Percentiles rank a stretch among this genome's conserved stretches.
These are phyloP conservation scores for Sporothrix brasiliensis DNA, from an alignment of 2,329 filamentous ascomycete genomes.

Conservation along the genomic window DNA sequence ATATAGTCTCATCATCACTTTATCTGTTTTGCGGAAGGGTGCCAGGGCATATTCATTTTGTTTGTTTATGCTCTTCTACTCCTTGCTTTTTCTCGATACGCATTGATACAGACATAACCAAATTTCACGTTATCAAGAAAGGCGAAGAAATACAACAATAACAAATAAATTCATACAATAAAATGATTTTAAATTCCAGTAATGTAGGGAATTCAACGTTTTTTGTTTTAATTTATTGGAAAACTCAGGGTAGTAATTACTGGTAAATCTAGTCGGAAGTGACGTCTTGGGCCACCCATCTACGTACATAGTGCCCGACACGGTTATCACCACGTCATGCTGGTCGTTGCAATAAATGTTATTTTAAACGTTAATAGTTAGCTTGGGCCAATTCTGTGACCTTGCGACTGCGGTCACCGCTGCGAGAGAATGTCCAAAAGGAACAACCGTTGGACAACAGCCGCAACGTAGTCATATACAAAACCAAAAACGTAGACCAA, in stretches of 20 bases:
- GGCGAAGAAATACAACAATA: neutral
- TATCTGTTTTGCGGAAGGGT: neutral
- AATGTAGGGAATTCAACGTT: too few species aligned
- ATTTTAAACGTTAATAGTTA: neutral
- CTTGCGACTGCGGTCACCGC: neutral
- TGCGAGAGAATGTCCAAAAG: neutral
- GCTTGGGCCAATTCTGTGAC: neutral
- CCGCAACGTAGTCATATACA: neutral
- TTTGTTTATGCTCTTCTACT: neutral
- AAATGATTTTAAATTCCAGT: neutral
- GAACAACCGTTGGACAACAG: neutral
- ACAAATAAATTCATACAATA: neutral
- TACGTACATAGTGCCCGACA: neutral
- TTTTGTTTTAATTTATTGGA: too few species aligned
- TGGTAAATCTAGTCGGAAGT: too few species aligned
- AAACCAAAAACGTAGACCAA: neutral
- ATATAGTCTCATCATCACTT: neutral
- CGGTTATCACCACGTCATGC: neutral
- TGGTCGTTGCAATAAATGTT: neutral
- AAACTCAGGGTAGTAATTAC: too few species aligned
- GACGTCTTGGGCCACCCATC: too few species aligned
- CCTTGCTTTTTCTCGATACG: neutral
- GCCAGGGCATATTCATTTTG: neutral
- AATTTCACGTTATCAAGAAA: neutral
- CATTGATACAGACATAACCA: neutral